Percentiles rank a stretch among this genome's conserved stretches.
These are phyloP conservation scores for Endoconidiophora polonica DNA, from an alignment of 2,329 filamentous ascomycete species.

Conservation along the genomic window DNA sequence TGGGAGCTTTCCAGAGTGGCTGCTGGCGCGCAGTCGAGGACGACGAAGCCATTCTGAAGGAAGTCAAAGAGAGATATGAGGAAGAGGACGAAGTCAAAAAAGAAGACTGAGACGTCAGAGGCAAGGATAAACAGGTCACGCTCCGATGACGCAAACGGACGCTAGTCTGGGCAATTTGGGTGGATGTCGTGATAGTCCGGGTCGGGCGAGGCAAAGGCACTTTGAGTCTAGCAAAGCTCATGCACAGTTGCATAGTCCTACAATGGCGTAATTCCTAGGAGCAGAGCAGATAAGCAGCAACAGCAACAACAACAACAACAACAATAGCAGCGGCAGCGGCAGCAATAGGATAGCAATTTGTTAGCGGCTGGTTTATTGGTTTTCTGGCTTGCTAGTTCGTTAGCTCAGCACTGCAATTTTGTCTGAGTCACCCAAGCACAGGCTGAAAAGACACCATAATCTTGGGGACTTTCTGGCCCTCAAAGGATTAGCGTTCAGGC, in stretches of 20 bases:
- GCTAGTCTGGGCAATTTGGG: not conserved
- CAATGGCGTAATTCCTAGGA: not conserved
- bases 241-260: constrained; percentile 4
- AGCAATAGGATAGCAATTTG: no score
- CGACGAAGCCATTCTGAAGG: constrained; percentile 10
- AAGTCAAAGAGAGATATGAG: not conserved
- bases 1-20: constrained; percentile 11
- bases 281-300: not conserved
- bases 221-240: not conserved
- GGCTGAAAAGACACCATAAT: constrained; percentile 2
- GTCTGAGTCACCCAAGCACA: constrained; percentile 6
- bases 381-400: not conserved
- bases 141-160: not conserved
- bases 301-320: not conserved
- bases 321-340: not conserved
- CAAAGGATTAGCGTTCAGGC: not conserved
- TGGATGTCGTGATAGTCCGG: constrained; percentile 1
- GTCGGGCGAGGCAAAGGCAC: not conserved
- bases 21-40: constrained; percentile 9
- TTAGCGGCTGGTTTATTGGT: not conserved
- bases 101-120: not conserved
- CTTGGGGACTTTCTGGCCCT: not conserved
- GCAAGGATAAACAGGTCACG: not conserved
- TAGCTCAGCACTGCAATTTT: not conserved
- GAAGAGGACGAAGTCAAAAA: not conserved